Evolutionary conservation across 306 rosid genomes (phyloP).

Genomic region (Gastrolobium bilobum): DNA sequence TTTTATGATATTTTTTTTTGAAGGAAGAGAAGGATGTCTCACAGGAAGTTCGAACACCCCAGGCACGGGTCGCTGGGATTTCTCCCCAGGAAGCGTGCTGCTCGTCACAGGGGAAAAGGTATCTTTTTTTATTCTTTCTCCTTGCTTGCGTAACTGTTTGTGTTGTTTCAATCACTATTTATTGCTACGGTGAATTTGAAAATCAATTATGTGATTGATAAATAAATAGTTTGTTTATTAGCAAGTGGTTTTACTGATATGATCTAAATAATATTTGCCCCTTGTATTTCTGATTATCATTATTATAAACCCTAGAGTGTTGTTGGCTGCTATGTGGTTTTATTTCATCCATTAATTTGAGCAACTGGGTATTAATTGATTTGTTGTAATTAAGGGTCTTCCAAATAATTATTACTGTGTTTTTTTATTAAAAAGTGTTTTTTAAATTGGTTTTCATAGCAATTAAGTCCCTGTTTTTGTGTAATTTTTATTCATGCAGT

Average conservation of each 20-base stretch:
- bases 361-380: no score
- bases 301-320: background rate
- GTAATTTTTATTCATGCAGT: slow-evolving; percentile 51
- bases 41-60: slow-evolving; percentile 93
- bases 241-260: background rate
- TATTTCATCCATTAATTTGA: background rate
- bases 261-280: background rate
- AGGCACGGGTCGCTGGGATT: slow-evolving; percentile 91
- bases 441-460: background rate
- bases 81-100: slow-evolving; percentile 88
- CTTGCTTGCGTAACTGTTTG: background rate
- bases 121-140: background rate
- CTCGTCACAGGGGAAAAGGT: slow-evolving; percentile 92
- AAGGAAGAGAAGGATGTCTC: slow-evolving; percentile 72
- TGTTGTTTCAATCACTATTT: background rate
- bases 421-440: no score
- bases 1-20: background rate
- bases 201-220: no score
- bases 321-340: background rate
- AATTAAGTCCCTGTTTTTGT: background rate
- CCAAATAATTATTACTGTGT: background rate
- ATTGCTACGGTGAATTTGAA: background rate
- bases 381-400: background rate
- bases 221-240: no score
- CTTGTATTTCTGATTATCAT: background rate